Conservation (phyloP, 2,329 filamentous ascomycete genomes). For the Scorias spongiosa region DNA sequence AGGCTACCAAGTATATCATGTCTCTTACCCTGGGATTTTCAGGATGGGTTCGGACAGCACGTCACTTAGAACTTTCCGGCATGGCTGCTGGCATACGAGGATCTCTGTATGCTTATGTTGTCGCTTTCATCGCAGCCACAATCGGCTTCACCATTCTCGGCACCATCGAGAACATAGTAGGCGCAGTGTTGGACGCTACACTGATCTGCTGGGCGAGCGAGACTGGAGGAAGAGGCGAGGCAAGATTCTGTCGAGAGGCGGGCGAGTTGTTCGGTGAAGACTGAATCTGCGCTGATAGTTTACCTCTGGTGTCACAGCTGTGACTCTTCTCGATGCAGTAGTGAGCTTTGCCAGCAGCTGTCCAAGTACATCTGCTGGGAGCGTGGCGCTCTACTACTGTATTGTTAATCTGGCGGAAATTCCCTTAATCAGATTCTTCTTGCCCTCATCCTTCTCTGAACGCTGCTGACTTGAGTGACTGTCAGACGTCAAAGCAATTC, state of each 20-base stretch:
- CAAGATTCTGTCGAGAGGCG: slow-evolving; percentile 80
- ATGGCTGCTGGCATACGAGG: slow-evolving; percentile 41
- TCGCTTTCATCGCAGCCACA: slow-evolving; percentile 79
- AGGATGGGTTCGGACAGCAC: slow-evolving; percentile 89
- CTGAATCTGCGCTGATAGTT: not conserved
- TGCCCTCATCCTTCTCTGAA: too few species aligned
- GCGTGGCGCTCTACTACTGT: too few species aligned
- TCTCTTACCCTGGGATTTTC: slow-evolving; percentile 79
- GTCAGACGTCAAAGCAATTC: too few species aligned
- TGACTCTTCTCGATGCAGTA: too few species aligned
- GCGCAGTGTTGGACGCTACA: slow-evolving; percentile 33
- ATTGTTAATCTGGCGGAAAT: too few species aligned
- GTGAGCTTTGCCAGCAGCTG: too few species aligned
- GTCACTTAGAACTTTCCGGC: slow-evolving; percentile 51
- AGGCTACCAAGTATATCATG: slow-evolving; percentile 84
- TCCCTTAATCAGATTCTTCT: too few species aligned
- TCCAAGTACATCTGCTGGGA: too few species aligned
- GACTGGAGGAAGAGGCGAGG: slow-evolving; percentile 49
- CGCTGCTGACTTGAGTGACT: too few species aligned
- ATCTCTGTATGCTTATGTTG: slow-evolving; percentile 85
- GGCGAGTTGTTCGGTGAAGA: slow-evolving; percentile 68
- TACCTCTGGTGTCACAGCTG: too few species aligned
- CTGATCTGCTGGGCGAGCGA: slow-evolving; percentile 94
- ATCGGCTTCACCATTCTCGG: slow-evolving; percentile 87
- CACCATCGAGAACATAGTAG: slow-evolving; percentile 24